Percentiles rank a stretch among this genome's conserved stretches.
phyloP scores from a whole-genome alignment of 2,329 filamentous ascomycete genomes.

The Clonostachys rosea region DNA sequence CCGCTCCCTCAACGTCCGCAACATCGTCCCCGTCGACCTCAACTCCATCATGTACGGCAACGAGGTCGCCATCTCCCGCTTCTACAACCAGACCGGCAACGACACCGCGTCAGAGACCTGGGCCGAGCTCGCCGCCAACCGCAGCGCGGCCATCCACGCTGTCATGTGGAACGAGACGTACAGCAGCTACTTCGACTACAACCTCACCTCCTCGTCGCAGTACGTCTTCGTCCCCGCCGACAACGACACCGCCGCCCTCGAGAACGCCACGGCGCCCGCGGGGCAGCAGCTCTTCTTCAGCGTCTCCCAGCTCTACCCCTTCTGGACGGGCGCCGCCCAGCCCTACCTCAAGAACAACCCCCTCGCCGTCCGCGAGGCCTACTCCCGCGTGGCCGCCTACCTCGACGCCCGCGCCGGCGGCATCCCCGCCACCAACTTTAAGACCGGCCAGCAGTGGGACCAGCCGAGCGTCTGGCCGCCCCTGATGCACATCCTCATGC shows the following conservation, averaged over 20 bases:
- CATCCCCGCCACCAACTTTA: conserved; percentile 57
- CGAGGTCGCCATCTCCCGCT: conserved; percentile 53
- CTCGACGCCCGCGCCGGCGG: conserved; percentile 49
- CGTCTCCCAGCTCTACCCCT: conserved; percentile 60
- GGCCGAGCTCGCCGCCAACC: conserved; percentile 39
- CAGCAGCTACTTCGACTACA: conserved; percentile 66
- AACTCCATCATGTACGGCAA: conserved; percentile 66
- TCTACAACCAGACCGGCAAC: conserved; percentile 48
- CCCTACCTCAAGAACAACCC: conserved; percentile 52
- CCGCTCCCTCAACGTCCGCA: conserved; percentile 54
- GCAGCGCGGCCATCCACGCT: conserved; percentile 57
- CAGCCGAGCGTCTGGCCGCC: conserved; percentile 68
- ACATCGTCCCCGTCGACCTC: conserved; percentile 59
- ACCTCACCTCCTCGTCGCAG: conserved; percentile 53
- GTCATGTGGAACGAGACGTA: conserved; percentile 62
- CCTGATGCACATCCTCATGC: conserved; percentile 59
- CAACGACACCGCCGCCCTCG: conserved; percentile 23
- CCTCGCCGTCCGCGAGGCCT: conserved; percentile 49
- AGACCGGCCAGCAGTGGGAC: conserved; percentile 64
- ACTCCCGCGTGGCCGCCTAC: conserved; percentile 44
- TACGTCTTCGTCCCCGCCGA: conserved; percentile 49
- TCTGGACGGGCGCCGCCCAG: conserved; percentile 64
- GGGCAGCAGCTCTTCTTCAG: conserved; percentile 55
- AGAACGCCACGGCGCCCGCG: conserved; percentile 36
- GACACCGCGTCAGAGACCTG: conserved; percentile 41